Evolutionary conservation across 441 rosid species (phyloP).

Genomic region (Croton laevigatus): DNA sequence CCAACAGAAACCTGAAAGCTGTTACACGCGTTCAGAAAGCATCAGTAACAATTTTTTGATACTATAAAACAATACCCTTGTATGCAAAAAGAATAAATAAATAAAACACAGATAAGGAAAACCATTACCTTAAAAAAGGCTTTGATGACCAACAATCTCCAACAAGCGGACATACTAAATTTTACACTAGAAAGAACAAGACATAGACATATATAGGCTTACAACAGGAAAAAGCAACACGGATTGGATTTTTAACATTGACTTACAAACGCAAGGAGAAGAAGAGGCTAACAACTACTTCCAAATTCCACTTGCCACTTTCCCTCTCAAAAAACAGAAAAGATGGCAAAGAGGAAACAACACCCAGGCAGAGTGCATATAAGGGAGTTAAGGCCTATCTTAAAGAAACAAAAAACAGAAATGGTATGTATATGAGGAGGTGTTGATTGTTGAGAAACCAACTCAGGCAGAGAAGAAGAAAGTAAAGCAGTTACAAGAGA

Average conservation of each 20-base stretch:
- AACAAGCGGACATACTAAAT: not conserved
- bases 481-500: constrained; percentile 7
- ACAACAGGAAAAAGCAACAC: constrained; percentile 26
- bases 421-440: constrained; percentile 15
- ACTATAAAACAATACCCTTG: not conserved
- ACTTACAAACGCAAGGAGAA: constrained; percentile 29
- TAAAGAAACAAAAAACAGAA: constrained; percentile 21
- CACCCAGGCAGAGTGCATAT: constrained; percentile 22
- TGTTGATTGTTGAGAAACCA: constrained; percentile 27
- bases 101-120: not conserved
- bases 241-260: not conserved
- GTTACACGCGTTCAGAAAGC: not conserved
- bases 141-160: constrained; percentile 34
- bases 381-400: constrained; percentile 28
- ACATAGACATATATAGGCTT: constrained; percentile 19
- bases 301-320: constrained; percentile 41
- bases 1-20: constrained; percentile 31
- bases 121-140: constrained; percentile 34
- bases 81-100: not conserved
- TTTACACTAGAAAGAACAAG: constrained; percentile 9
- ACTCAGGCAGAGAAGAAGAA: constrained; percentile 17
- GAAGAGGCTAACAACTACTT: constrained; percentile 24
- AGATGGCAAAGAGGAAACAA: constrained; percentile 34
- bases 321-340: constrained; percentile 47
- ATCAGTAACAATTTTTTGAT: not conserved